Evolutionary conservation across 805 yeast species (phyloP).

Genomic region (Yarrowia sp.): DNA sequence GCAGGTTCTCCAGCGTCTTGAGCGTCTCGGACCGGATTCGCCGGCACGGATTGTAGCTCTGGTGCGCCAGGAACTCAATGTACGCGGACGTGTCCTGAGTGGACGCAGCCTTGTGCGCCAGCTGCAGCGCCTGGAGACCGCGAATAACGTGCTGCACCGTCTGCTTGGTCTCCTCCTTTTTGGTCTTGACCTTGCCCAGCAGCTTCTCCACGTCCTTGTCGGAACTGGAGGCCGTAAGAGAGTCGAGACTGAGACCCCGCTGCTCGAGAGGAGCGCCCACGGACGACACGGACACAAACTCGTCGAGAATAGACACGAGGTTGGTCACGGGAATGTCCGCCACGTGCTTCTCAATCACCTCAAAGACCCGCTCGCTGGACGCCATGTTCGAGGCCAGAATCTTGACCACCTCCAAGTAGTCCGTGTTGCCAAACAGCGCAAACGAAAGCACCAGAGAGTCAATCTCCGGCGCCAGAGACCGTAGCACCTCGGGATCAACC

Average conservation of each 20-base stretch:
- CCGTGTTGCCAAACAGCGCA: constrained; percentile 24
- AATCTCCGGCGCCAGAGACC: constrained; percentile 13
- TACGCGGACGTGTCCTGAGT: constrained; percentile 43
- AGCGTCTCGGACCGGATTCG: constrained; percentile 69
- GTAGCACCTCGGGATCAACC: constrained; percentile 26
- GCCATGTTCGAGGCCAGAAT: constrained; percentile 46
- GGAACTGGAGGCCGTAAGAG: background rate
- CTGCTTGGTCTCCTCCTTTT: background rate
- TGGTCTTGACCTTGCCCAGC: constrained; percentile 10
- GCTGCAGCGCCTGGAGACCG: constrained; percentile 10
- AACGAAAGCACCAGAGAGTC: constrained; percentile 26
- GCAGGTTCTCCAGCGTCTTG: constrained; percentile 31
- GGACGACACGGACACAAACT: constrained; percentile 29
- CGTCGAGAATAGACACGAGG: constrained; percentile 30
- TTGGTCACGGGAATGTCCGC: constrained; percentile 26
- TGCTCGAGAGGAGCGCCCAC: constrained; percentile 22
- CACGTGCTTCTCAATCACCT: constrained; percentile 13
- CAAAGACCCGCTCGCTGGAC: constrained; percentile 37
- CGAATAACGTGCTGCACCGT: constrained; percentile 7
- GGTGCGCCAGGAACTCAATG: constrained; percentile 80
- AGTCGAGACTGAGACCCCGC: background rate
- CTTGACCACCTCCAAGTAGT: constrained; percentile 56
- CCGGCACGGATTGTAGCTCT: constrained; percentile 83
- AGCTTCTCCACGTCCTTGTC: constrained; percentile 38
- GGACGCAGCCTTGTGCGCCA: background rate